Evolutionary conservation across 2,329 filamentous ascomycete species (phyloP).

Genomic region (Basipetospora chlamydospora): DNA sequence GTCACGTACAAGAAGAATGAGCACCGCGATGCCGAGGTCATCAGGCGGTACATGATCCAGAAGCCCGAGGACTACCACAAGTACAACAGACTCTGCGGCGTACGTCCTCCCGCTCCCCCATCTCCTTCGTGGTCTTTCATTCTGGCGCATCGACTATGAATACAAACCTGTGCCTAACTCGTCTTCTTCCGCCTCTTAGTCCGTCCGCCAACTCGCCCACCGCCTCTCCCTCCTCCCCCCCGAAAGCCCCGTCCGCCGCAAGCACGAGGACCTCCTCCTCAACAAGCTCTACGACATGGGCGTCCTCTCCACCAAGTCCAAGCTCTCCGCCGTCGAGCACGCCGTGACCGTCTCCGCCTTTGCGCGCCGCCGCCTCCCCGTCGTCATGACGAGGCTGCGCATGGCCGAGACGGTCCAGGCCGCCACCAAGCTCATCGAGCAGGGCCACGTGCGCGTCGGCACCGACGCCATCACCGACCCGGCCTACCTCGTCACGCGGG

Average conservation of each 20-base stretch:
- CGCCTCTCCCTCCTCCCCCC: constrained; percentile 71
- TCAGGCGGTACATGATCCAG: constrained; percentile 80
- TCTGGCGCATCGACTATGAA: too few relatives aligned
- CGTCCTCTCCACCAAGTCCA: constrained; percentile 59
- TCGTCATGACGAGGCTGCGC: constrained; percentile 77
- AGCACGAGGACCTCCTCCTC: constrained; percentile 75
- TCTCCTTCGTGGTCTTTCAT: not conserved
- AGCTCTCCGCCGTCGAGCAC: constrained; percentile 74
- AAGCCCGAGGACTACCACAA: constrained; percentile 73
- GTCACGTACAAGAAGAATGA: constrained; percentile 82
- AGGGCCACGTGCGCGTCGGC: constrained; percentile 83
- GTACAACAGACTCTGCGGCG: constrained; percentile 53
- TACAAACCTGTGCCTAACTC: too few relatives aligned
- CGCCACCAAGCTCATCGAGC: constrained; percentile 77
- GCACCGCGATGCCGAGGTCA: constrained; percentile 69
- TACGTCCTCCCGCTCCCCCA: constrained; percentile 21
- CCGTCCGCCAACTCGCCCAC: constrained; percentile 72
- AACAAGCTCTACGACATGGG: constrained; percentile 93
- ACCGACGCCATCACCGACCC: constrained; percentile 83
- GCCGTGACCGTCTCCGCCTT: constrained; percentile 82
- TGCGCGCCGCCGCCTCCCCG: constrained; percentile 66
- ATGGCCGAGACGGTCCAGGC: constrained; percentile 89
- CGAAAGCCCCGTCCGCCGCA: constrained; percentile 60
- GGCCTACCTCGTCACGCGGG: constrained; percentile 75
- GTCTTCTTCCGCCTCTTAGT: not conserved